phyloP scores from a whole-genome alignment of 179 eudicot genomes.

The Gypsophila paniculata region DNA sequence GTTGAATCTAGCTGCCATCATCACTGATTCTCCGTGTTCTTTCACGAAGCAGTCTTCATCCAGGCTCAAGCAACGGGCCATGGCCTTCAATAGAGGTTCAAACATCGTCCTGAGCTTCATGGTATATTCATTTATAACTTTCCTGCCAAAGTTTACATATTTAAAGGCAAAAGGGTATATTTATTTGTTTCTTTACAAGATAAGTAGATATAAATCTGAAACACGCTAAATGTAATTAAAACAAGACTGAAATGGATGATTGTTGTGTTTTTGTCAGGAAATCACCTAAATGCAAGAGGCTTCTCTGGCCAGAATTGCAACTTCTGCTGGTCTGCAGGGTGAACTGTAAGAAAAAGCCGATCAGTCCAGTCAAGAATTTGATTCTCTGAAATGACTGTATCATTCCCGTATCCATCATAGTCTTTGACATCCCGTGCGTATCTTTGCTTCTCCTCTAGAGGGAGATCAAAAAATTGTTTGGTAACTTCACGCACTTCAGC shows the following conservation, averaged over 20 bases:
- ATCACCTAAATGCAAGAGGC: constrained; percentile 20
- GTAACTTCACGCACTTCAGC: constrained; percentile 16
- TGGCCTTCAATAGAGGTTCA: constrained; percentile 20
- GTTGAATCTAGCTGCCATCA: constrained; percentile 23
- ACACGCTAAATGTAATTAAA: background rate
- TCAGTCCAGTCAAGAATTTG: constrained; percentile 20
- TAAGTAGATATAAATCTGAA: background rate
- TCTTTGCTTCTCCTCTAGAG: constrained; percentile 16
- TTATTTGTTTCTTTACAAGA: background rate
- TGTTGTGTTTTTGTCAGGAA: background rate
- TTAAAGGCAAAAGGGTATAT: background rate
- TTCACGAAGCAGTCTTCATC: constrained; percentile 21
- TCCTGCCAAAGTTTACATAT: constrained; percentile 15
- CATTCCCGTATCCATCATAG: constrained; percentile 13
- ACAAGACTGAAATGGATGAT: background rate
- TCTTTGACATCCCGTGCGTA: background rate
- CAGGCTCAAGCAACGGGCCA: constrained; percentile 22
- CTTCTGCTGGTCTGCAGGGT: constrained; percentile 8
- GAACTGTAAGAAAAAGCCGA: constrained; percentile 14
- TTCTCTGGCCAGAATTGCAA: constrained; percentile 13
- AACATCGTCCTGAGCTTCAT: constrained; percentile 18
- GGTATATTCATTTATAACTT: constrained; percentile 18
- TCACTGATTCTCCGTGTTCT: constrained; percentile 15
- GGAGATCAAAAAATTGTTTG: constrained; percentile 17
- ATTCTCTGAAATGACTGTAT: constrained; percentile 16